Evolutionary conservation across 768 basidiomycete species (phyloP).

Genomic region (Boletellus sp.): DNA sequence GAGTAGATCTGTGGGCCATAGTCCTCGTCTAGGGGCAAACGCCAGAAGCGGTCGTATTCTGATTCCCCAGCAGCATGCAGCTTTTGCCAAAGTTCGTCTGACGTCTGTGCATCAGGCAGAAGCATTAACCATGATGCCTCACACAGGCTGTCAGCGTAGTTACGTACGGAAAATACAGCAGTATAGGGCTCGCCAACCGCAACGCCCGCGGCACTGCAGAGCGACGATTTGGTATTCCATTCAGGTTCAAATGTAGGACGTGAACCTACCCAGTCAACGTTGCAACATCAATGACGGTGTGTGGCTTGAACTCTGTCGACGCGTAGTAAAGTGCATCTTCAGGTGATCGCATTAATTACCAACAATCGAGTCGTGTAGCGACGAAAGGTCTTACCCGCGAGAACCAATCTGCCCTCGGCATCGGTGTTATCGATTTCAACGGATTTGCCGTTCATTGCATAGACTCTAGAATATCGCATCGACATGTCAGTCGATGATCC

Average conservation of each 20-base stretch:
- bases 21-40: constrained; percentile 84
- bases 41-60: constrained; percentile 85
- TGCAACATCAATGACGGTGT: constrained; percentile 83
- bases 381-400: constrained; percentile 49
- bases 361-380: background rate
- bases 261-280: constrained; percentile 70
- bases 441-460: constrained; percentile 86
- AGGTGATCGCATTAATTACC: background rate
- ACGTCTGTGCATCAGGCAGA: constrained; percentile 42
- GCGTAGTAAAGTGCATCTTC: constrained; percentile 83
- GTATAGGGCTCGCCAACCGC: constrained; percentile 75
- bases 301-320: constrained; percentile 70
- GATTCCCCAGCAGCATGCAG: constrained; percentile 66
- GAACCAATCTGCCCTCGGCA: constrained; percentile 74
- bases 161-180: constrained; percentile 71
- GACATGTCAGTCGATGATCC: background rate
- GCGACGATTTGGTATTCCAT: background rate
- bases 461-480: constrained; percentile 43
- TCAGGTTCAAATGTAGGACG: background rate
- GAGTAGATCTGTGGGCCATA: constrained; percentile 72
- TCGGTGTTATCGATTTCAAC: constrained; percentile 88
- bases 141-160: background rate
- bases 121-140: background rate
- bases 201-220: constrained; percentile 58
- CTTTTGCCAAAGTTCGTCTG: constrained; percentile 69